Evolutionary conservation across 495 filamentous ascomycete genomes (phyloP).

Genomic region (Penicillium atrosanguineum): DNA sequence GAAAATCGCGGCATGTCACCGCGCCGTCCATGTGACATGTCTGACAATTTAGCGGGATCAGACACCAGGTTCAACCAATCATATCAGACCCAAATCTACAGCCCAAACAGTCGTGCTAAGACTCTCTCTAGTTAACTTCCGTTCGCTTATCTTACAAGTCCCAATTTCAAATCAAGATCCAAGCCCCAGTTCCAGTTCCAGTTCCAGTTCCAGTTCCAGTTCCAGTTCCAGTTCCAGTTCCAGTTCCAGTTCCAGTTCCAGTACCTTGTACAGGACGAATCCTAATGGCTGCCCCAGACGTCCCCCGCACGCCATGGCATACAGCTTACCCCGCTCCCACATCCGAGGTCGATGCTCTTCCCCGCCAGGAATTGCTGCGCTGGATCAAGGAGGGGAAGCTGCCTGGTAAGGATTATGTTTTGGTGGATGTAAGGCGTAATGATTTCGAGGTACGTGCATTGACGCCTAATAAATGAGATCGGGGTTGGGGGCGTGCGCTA

Average conservation of each 20-base stretch:
- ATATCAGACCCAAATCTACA: background rate
- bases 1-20: background rate
- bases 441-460: conserved; percentile 55
- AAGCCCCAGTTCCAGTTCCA: no score
- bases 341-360: conserved; percentile 27
- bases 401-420: conserved; percentile 52
- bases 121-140: no score
- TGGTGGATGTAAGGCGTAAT: conserved; percentile 61
- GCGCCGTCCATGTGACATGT: conserved; percentile 1
- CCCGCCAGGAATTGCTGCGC: conserved; percentile 35
- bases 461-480: background rate
- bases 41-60: background rate
- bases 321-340: conserved; percentile 42
- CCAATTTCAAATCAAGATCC: no score
- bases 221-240: no score
- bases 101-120: no score
- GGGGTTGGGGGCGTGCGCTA: background rate
- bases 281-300: background rate
- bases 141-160: no score
- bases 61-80: background rate
- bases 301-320: conserved; percentile 37
- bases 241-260: background rate
- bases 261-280: background rate
- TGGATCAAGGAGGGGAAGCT: conserved; percentile 37
- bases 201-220: background rate